phyloP scores from a whole-genome alignment of 148 eudicot genomes.

The Rhododendron molle region DNA sequence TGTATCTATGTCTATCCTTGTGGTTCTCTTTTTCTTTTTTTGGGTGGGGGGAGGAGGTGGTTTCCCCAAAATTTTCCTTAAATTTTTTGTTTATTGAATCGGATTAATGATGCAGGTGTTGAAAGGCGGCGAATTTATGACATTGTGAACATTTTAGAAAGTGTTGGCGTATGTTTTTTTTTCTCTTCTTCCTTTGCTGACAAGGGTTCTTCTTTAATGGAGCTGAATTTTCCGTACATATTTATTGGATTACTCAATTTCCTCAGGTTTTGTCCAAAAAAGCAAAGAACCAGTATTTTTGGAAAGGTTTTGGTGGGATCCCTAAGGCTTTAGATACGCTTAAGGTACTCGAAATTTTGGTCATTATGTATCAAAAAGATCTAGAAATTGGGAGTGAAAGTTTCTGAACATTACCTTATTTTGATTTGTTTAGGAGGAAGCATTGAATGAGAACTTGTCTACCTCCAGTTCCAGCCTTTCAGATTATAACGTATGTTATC shows the following conservation, averaged over 20 bases:
- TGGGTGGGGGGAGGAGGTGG: not conserved
- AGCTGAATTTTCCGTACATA: not conserved
- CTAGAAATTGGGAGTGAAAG: not conserved
- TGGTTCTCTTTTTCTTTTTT: not conserved
- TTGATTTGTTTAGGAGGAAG: conserved; percentile 28
- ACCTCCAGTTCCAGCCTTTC: conserved; percentile 19
- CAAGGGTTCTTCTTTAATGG: not conserved
- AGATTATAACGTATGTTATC: conserved; percentile 28
- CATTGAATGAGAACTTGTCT: conserved; percentile 40
- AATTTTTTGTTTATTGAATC: not conserved
- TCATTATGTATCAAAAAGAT: not conserved
- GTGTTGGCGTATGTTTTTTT: conserved; percentile 59
- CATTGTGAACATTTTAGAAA: conserved; percentile 82
- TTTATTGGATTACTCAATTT: conserved; percentile 3
- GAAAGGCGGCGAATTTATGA: conserved; percentile 88
- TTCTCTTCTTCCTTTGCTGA: not conserved
- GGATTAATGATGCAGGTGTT: conserved; percentile 45
- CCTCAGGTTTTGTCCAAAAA: conserved; percentile 59
- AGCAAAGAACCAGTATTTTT: conserved; percentile 73
- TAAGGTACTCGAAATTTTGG: conserved; percentile 34
- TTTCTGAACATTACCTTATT: not conserved
- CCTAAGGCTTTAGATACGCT: conserved; percentile 61
- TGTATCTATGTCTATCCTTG: not conserved
- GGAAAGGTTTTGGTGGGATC: conserved; percentile 75
- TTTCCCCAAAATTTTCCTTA: not conserved